Evolutionary conservation across 2,329 filamentous ascomycete species (phyloP), one percentile per base, ranked within the genome.

Genomic region (Xylariales sp.): DNA sequence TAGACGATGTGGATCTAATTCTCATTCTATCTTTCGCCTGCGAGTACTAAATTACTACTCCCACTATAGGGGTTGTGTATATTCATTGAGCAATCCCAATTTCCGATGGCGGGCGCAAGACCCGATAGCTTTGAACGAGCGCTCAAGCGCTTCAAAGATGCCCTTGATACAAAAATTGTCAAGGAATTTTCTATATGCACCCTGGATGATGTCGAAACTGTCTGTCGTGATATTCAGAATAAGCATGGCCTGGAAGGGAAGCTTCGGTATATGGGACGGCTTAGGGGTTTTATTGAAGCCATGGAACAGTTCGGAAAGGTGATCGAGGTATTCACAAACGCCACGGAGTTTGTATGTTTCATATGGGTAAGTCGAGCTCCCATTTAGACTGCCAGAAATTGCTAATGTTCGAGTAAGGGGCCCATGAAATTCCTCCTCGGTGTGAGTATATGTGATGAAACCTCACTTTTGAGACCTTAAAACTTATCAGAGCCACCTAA

Each of bases 231-330:
- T 14, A 63, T 56, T 23, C 60, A 63, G 18, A 16, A 46, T 3
- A 14, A 9, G 5, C 60, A 63, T 9, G 52, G 60, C 18, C 28
- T 4, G 9, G 32, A 56, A 32, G 53, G 53, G 7, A 39, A 43
- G 9, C 50, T 63, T 16, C 41, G 34, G 9, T 9, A 63, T 43
- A 48, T 63, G 50, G 7, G 30, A 28, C 50, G 60, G 12, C 52
- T 63, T 23, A 9, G n/a, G 5, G 6, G 30, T 3, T 63, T 63
- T 23, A 43, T 63, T 5, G 60, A 63, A n/a, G 60, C 43, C 3
- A 63, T 63, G 39, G 60, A 63, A 10, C 60, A 63, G 45, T 49
- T 56, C 8, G 53, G 60, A 1, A 56, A 56, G 30, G 50, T 56
- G 1, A 43, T 63, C n/a, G 60, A 56, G 39, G 0, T 56, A 12